Percentiles rank a stretch among this genome's conserved stretches.
Evolutionary conservation across 805 yeast genomes (phyloP).

Genomic region (Candida maesae): DNA sequence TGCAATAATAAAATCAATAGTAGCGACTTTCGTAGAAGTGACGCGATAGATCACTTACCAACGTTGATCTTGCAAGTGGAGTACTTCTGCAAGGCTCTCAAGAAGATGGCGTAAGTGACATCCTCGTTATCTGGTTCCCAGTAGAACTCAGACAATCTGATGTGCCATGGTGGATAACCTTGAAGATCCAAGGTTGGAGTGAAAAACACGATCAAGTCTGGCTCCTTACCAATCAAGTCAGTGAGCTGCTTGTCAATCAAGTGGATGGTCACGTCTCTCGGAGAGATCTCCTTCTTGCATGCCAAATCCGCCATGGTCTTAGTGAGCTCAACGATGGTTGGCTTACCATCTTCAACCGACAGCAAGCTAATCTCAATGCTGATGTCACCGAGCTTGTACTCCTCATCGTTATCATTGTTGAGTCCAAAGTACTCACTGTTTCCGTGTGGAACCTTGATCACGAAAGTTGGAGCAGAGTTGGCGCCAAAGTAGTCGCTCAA

Average conservation of each 20-base stretch:
- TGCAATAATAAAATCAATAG: background rate
- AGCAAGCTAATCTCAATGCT: slow-evolving; percentile 65
- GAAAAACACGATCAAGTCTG: slow-evolving; percentile 81
- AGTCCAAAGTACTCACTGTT: slow-evolving; percentile 45
- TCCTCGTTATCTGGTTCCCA: slow-evolving; percentile 84
- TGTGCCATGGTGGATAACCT: slow-evolving; percentile 98
- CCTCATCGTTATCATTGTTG: slow-evolving; percentile 31
- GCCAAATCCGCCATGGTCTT: slow-evolving; percentile 80
- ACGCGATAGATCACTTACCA: slow-evolving; percentile 69
- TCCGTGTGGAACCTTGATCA: slow-evolving; percentile 64
- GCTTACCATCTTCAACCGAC: slow-evolving; percentile 80
- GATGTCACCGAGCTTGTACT: slow-evolving; percentile 31
- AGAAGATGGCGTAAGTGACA: slow-evolving; percentile 79
- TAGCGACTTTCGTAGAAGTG: background rate
- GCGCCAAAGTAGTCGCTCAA: slow-evolving; percentile 73
- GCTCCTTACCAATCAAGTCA: slow-evolving; percentile 84
- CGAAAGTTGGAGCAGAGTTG: slow-evolving; percentile 57
- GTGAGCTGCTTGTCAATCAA: slow-evolving; percentile 70
- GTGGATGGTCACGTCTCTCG: slow-evolving; percentile 68
- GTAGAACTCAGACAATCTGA: slow-evolving; percentile 83
- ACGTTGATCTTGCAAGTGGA: slow-evolving; percentile 82
- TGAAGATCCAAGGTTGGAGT: slow-evolving; percentile 86
- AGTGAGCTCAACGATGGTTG: slow-evolving; percentile 84
- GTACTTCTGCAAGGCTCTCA: slow-evolving; percentile 71
- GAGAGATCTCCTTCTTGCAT: slow-evolving; percentile 51